Percentiles rank a stretch among this genome's conserved stretches.
phyloP scores from a whole-genome alignment of 306 rosid species.

The Cajanus cajan region DNA sequence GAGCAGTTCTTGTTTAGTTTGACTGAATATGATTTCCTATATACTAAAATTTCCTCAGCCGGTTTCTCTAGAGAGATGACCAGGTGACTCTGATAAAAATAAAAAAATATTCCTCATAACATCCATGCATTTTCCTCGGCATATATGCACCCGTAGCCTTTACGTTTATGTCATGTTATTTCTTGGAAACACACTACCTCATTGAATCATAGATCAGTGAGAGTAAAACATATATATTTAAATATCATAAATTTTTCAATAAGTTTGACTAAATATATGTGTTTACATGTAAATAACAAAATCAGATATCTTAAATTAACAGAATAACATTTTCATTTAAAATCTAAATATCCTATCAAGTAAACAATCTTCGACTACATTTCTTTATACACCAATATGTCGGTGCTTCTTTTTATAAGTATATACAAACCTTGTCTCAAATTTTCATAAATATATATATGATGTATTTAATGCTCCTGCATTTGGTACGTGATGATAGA shows the following conservation, averaged over 20 bases:
- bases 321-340: not conserved
- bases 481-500: not conserved
- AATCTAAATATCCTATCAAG: not conserved
- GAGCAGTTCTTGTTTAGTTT: conserved; percentile 26
- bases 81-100: conserved; percentile 7
- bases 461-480: conserved; percentile 6
- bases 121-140: conserved; percentile 5
- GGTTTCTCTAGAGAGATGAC: not conserved
- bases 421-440: not conserved
- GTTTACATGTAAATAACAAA: not conserved
- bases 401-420: not conserved
- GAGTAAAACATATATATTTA: not conserved
- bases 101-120: conserved; percentile 8
- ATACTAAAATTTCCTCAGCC: not conserved
- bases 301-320: not conserved
- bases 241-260: not conserved
- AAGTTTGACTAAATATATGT: not conserved
- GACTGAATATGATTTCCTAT: not conserved
- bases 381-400: not conserved
- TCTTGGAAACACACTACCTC: conserved; percentile 23
- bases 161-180: conserved; percentile 26
- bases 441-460: not conserved
- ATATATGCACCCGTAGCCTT: conserved; percentile 17
- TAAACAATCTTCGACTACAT: not conserved
- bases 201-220: not conserved